These are phyloP conservation scores for Rhizoclosmatium globosum DNA, from an alignment of 192 early-diverging fungal species.

Conservation along the genomic window DNA sequence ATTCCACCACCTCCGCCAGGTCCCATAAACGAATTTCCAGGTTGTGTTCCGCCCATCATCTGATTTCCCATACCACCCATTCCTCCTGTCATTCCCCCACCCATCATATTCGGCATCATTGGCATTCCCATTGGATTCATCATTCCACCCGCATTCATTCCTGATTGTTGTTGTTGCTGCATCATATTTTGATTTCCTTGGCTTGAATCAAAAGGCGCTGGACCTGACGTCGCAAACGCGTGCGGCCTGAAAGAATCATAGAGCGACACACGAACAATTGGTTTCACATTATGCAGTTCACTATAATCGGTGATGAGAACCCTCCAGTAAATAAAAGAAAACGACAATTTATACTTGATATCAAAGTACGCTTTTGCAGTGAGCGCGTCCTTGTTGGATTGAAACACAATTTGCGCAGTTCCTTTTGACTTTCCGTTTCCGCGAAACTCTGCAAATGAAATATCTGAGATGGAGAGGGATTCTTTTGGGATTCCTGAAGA, in stretches of 20 bases:
- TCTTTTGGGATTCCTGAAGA: slow-evolving; percentile 6
- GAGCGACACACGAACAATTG: not conserved
- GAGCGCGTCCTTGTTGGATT: slow-evolving; percentile 22
- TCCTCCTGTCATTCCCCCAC: not conserved
- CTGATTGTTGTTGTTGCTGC: slow-evolving; percentile 9
- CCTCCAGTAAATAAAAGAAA: not conserved
- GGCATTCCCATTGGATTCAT: not conserved
- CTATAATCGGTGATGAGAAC: not conserved
- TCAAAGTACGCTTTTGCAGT: slow-evolving; percentile 21
- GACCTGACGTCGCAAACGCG: not conserved
- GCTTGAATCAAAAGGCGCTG: not conserved
- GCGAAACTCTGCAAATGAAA: slow-evolving; percentile 14
- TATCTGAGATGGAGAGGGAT: slow-evolving; percentile 1
- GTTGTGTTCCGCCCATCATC: too few species aligned
- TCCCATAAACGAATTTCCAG: not conserved
- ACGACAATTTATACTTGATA: slow-evolving; percentile 3
- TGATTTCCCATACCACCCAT: not conserved
- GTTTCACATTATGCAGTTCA: slow-evolving; percentile 14
- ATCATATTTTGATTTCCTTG: not conserved
- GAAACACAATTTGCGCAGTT: slow-evolving; percentile 13
- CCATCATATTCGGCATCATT: not conserved
- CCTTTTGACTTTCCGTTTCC: slow-evolving; percentile 23
- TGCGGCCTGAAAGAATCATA: slow-evolving; percentile 2
- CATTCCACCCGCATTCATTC: slow-evolving; percentile 13
- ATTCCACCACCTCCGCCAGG: not conserved